A percentile compares a stretch with the other conserved stretches of the same genome.
phyloP scores from a whole-genome alignment of 2,329 filamentous ascomycete genomes.

The Fusarium abutilonis region DNA sequence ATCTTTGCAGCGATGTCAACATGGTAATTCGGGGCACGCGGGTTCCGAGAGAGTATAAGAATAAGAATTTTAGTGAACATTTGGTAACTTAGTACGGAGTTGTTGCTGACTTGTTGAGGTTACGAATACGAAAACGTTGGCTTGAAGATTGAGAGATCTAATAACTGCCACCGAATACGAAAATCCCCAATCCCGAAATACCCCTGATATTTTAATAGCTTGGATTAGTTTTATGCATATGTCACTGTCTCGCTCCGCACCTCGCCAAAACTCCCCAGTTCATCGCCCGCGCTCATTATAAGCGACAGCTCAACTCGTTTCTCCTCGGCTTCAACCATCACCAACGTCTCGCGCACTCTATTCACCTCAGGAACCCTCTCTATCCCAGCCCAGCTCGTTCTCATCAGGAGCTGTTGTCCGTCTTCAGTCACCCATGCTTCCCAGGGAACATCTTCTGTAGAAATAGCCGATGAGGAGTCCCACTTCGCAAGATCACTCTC shows the following conservation, averaged over 20 bases:
- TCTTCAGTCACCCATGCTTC: slow-evolving; percentile 38
- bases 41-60: slow-evolving; percentile 11
- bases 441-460: slow-evolving; percentile 33
- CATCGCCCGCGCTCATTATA: slow-evolving; percentile 38
- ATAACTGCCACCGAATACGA: neutral
- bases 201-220: neutral
- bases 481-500: slow-evolving; percentile 20
- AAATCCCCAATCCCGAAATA: neutral
- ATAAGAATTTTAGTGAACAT: neutral
- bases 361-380: slow-evolving; percentile 32
- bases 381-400: slow-evolving; percentile 39
- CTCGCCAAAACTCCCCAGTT: slow-evolving; percentile 21
- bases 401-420: slow-evolving; percentile 7
- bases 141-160: neutral
- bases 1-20: neutral
- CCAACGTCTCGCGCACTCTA: slow-evolving; percentile 41
- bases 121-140: slow-evolving; percentile 33
- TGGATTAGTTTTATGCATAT: slow-evolving; percentile 27
- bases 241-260: slow-evolving; percentile 24
- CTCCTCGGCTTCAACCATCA: slow-evolving; percentile 36
- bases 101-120: neutral
- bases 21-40: slow-evolving; percentile 15
- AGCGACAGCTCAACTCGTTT: slow-evolving; percentile 35
- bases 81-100: no score
- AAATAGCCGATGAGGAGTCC: neutral